Evolutionary conservation across 2,329 filamentous ascomycete species (phyloP).

Genomic region (Botrytis galanthina): DNA sequence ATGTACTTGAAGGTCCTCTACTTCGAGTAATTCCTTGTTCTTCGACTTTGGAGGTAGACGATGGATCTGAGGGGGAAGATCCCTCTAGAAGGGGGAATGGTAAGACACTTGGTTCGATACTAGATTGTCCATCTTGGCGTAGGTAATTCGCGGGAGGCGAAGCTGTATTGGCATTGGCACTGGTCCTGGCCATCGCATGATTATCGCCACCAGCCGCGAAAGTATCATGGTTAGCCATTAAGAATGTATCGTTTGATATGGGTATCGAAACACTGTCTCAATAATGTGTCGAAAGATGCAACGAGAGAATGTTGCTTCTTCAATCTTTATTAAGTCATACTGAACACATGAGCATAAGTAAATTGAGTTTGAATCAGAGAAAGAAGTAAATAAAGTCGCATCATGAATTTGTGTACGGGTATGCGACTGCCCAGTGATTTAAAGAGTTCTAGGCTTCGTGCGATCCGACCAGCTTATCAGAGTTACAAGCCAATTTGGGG

Average conservation of each 20-base stretch:
- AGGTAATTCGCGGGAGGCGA: neutral
- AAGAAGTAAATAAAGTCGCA: neutral
- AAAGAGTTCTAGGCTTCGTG: neutral
- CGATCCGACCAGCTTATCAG: neutral
- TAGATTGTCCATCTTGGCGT: constrained; percentile 8
- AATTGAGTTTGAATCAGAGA: neutral
- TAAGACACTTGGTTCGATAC: constrained; percentile 22
- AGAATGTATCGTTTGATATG: neutral
- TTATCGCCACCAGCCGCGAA: neutral
- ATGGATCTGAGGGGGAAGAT: constrained; percentile 5
- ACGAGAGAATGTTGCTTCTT: neutral
- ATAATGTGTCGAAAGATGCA: neutral
- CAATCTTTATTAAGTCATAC: neutral
- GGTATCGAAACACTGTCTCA: neutral
- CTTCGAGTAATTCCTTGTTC: constrained; percentile 21
- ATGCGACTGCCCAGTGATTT: neutral
- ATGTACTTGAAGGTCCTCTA: constrained; percentile 26
- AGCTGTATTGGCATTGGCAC: constrained; percentile 4
- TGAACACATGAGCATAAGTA: neutral
- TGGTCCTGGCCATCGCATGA: neutral
- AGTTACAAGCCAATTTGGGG: neutral
- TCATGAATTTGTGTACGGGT: neutral
- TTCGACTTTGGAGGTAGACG: constrained; percentile 17
- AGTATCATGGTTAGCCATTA: constrained; percentile 8
- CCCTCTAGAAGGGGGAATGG: constrained; percentile 25